Conservation (phyloP, 768 basidiomycete genomes). For the Holtermanniella nyarrowii region DNA sequence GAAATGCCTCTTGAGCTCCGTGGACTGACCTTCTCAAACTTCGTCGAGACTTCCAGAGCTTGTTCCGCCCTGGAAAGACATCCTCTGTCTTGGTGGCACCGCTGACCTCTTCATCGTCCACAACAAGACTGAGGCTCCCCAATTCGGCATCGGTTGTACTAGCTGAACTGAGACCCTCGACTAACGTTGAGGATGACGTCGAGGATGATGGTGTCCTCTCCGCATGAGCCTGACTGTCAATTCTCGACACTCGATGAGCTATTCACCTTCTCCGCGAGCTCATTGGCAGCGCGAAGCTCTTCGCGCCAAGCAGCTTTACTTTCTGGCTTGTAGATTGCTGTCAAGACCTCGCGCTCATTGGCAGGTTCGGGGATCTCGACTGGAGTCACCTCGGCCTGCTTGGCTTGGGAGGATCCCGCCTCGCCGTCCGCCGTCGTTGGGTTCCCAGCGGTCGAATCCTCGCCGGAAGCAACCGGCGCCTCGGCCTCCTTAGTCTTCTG, state of each 20-base stretch:
- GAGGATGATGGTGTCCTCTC: background rate
- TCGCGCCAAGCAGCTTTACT: constrained; percentile 80
- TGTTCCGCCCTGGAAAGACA: too few relatives aligned
- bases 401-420: background rate
- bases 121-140: constrained; percentile 45
- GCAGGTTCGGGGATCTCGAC: constrained; percentile 9
- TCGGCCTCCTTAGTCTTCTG: too few relatives aligned
- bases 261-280: constrained; percentile 31
- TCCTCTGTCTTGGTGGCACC: constrained; percentile 47
- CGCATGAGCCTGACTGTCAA: background rate
- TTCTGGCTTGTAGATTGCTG: constrained; percentile 75
- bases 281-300: constrained; percentile 40
- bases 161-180: background rate
- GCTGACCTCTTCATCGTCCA: constrained; percentile 62
- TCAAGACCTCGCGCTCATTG: constrained; percentile 47
- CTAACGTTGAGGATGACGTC: background rate
- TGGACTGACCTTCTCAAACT: constrained; percentile 71
- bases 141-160: constrained; percentile 37
- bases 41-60: constrained; percentile 75
- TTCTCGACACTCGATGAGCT: background rate
- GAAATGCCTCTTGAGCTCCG: background rate
- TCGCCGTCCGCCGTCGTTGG: background rate
- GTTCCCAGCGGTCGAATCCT: background rate
- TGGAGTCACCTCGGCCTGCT: background rate
- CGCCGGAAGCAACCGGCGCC: too few relatives aligned